Conservation (phyloP, 2,329 filamentous ascomycete genomes). For the Colletotrichum sp. region DNA sequence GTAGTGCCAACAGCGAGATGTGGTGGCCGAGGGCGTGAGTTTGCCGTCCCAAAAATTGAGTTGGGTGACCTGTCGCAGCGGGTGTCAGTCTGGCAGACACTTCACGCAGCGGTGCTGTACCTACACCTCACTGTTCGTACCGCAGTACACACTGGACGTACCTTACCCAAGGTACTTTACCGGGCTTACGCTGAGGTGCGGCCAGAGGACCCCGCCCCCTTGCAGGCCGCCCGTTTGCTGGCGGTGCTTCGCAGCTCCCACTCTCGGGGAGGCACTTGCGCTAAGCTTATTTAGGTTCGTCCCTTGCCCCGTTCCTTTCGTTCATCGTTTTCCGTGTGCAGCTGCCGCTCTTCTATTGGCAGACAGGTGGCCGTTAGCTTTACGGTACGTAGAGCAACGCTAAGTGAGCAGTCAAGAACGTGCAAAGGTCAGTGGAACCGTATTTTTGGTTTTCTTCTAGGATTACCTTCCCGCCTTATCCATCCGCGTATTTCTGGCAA, state of each 20-base stretch:
- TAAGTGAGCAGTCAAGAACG: neutral
- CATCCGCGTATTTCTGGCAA: neutral
- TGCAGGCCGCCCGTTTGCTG: neutral
- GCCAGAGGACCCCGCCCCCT: neutral
- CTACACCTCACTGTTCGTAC: too few species aligned
- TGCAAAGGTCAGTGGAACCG: neutral
- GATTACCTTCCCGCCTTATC: neutral
- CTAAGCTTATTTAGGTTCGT: slow-evolving; percentile 15
- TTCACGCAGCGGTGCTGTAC: neutral
- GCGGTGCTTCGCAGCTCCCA: slow-evolving; percentile 14
- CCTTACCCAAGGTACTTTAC: too few species aligned
- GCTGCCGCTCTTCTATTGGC: slow-evolving; percentile 4
- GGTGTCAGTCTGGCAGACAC: slow-evolving; percentile 11
- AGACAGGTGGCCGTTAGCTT: neutral
- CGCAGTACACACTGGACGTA: too few species aligned
- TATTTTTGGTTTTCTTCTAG: neutral
- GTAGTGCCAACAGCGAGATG: neutral
- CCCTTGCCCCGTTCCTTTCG: slow-evolving; percentile 1
- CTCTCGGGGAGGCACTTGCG: slow-evolving; percentile 1
- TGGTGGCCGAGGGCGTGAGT: neutral
- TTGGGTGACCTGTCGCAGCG: slow-evolving; percentile 18
- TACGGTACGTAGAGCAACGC: neutral
- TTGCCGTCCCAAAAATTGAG: slow-evolving; percentile 17
- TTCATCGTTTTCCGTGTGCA: neutral
- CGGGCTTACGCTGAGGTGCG: neutral